phyloP scores from a whole-genome alignment of 225 moss, liverwort and hornwort species.

The Takakia lepidozioides region DNA sequence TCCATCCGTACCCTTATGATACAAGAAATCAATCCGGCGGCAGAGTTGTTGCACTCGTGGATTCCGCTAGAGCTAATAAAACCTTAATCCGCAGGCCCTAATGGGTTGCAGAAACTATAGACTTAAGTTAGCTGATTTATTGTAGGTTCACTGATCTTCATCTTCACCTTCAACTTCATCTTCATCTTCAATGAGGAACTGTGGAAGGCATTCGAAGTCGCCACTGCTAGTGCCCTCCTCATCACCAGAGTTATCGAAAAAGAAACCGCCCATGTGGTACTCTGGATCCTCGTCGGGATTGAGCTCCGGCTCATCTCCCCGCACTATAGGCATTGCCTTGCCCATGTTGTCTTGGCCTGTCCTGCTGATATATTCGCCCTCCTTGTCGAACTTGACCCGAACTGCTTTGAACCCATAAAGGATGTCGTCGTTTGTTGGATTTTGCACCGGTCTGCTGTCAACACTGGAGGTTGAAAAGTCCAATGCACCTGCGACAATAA shows the following conservation, averaged over 20 bases:
- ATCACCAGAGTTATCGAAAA: constrained; percentile 2
- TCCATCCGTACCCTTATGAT: too few relatives aligned
- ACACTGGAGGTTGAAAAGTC: constrained; percentile 5
- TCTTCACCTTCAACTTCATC: too few relatives aligned
- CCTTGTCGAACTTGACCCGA: constrained; percentile 19
- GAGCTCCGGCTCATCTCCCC: constrained; percentile 8
- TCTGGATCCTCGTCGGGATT: constrained; percentile 6
- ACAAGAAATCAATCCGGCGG: too few relatives aligned
- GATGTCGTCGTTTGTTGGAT: constrained; percentile 6
- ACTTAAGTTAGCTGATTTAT: too few relatives aligned
- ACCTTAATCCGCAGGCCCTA: too few relatives aligned
- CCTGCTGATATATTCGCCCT: constrained; percentile 11
- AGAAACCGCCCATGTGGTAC: constrained; percentile 19
- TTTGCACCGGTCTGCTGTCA: neutral
- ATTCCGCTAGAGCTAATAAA: too few relatives aligned
- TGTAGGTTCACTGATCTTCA: too few relatives aligned
- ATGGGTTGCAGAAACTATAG: too few relatives aligned
- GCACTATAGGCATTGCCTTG: neutral
- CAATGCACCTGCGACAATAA: constrained; percentile 11
- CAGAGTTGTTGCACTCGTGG: too few relatives aligned
- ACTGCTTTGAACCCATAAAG: constrained; percentile 27
- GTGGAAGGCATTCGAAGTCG: too few relatives aligned
- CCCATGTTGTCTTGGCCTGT: constrained; percentile 16
- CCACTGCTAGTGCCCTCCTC: constrained; percentile 1
- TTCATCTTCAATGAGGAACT: too few relatives aligned